Evolutionary conservation across 2,329 filamentous ascomycete genomes (phyloP).

Genomic region (Ciborinia camelliae): DNA sequence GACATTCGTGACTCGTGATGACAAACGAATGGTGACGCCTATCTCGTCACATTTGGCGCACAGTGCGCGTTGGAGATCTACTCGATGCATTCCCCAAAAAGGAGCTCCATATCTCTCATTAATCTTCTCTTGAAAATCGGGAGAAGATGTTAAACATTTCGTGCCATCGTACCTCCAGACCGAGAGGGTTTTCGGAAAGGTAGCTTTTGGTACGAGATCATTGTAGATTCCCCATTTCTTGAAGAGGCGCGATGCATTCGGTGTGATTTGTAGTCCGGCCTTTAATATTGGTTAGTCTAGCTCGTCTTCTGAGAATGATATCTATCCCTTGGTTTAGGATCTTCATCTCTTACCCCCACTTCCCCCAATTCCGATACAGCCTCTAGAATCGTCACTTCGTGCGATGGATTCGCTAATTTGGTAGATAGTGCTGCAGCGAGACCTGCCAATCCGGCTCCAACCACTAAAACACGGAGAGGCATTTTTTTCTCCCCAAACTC

Average conservation of each 20-base stretch:
- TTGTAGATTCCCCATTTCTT: slow-evolving; percentile 34
- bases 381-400: slow-evolving; percentile 44
- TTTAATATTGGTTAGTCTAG: slow-evolving; percentile 11
- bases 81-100: slow-evolving; percentile 48
- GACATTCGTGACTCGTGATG: slow-evolving; percentile 38
- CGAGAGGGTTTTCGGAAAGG: slow-evolving; percentile 45
- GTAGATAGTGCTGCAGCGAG: slow-evolving; percentile 41
- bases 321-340: not conserved
- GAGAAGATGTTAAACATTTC: slow-evolving; percentile 32
- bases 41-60: slow-evolving; percentile 40
- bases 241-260: slow-evolving; percentile 35
- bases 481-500: slow-evolving; percentile 8
- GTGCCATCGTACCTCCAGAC: slow-evolving; percentile 53
- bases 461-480: slow-evolving; percentile 40
- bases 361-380: slow-evolving; percentile 42
- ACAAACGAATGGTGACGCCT: slow-evolving; percentile 42
- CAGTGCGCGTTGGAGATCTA: slow-evolving; percentile 47
- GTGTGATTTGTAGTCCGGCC: slow-evolving; percentile 36
- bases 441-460: slow-evolving; percentile 45
- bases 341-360: slow-evolving; percentile 34
- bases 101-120: slow-evolving; percentile 26
- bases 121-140: slow-evolving; percentile 32
- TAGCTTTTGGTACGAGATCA: slow-evolving; percentile 32
- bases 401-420: slow-evolving; percentile 37
- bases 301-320: not conserved